Conservation (phyloP, 2,329 filamentous ascomycete genomes). For the Claviceps pusilla region DNA sequence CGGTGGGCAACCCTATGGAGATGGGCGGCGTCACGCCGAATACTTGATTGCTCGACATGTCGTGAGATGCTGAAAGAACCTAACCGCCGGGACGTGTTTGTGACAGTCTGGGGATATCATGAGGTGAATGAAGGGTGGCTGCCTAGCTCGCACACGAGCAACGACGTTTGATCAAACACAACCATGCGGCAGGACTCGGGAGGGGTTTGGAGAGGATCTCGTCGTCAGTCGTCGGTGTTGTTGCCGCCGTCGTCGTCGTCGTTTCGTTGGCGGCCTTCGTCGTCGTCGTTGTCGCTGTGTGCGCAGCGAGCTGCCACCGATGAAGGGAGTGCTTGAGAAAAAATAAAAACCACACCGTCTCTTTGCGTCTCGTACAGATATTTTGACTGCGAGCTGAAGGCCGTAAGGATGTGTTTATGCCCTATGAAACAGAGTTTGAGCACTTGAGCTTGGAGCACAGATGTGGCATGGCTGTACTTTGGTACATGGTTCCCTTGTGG, state of each 20-base stretch:
- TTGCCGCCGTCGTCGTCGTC: not conserved
- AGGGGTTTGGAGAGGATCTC: not conserved
- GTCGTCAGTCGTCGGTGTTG: not conserved
- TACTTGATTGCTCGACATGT: slow-evolving; percentile 24
- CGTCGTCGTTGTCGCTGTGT: not conserved
- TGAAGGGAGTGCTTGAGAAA: not conserved
- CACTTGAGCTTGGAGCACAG: not conserved
- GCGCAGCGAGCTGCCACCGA: not conserved
- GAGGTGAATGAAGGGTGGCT: not conserved
- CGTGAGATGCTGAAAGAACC: not conserved
- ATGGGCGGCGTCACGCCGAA: slow-evolving; percentile 72
- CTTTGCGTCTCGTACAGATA: not conserved
- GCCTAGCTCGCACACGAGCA: not conserved
- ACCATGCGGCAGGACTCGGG: not conserved
- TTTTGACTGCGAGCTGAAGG: not conserved
- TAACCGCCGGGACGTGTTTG: not conserved
- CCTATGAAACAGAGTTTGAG: not conserved
- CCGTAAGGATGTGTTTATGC: not conserved
- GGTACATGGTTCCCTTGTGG: no score
- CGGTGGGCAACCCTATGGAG: slow-evolving; percentile 59
- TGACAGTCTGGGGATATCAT: not conserved
- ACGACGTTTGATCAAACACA: not conserved
- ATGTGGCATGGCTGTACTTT: not conserved
- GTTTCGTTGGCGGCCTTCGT: not conserved
- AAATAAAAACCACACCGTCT: not conserved